These are phyloP conservation scores for Beta lomatogona DNA, from an alignment of 179 eudicot genomes.

Conservation along the genomic window DNA sequence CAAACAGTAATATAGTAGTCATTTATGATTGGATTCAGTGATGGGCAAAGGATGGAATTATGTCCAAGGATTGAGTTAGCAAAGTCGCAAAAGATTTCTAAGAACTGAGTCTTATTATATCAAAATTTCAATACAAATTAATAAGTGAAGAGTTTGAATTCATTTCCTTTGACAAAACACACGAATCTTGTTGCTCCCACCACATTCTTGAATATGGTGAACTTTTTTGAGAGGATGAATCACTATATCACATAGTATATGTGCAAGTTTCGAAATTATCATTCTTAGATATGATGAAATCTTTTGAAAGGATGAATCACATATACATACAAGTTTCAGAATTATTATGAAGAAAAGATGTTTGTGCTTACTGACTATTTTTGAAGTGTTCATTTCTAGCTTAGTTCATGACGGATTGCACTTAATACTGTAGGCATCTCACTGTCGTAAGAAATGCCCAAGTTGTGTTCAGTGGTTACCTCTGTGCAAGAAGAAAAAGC, in stretches of 20 bases:
- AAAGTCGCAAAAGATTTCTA: no score
- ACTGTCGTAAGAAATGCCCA: background rate
- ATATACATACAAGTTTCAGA: background rate
- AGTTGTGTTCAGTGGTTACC: constrained; percentile 9
- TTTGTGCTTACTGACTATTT: background rate
- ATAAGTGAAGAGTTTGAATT: no score
- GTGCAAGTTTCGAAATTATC: no score
- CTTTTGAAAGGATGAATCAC: background rate
- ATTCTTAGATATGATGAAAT: background rate
- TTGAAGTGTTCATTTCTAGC: background rate
- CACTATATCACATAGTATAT: background rate
- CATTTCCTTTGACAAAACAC: no score
- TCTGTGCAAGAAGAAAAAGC: background rate
- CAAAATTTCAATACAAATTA: no score
- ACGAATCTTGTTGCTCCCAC: no score
- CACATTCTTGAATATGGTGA: background rate
- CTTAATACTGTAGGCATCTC: background rate
- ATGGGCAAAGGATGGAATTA: no score
- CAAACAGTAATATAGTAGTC: no score
- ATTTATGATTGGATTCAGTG: no score
- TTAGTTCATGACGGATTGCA: background rate
- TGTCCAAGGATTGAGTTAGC: no score
- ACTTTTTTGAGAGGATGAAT: background rate
- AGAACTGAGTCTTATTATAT: no score
- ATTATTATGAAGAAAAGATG: background rate